phyloP scores from a whole-genome alignment of 306 rosid species.

The Lupinus albus region DNA sequence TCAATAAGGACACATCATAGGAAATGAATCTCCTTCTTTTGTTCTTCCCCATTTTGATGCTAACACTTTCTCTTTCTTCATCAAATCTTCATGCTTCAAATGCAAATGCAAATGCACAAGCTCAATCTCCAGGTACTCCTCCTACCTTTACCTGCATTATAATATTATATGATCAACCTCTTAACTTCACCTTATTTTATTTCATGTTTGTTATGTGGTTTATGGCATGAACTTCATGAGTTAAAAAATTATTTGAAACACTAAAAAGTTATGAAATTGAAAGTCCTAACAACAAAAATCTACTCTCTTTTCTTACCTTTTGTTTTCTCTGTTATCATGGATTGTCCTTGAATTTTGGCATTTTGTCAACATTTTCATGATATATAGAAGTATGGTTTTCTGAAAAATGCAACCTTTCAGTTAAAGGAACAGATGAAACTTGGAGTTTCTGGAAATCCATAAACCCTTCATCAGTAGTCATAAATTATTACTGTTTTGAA shows the following conservation, averaged over 20 bases:
- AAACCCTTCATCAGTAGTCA: constrained; percentile 25
- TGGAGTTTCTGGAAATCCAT: constrained; percentile 15
- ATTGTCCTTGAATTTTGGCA: constrained; percentile 12
- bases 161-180: background rate
- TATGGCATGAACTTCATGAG: constrained; percentile 24
- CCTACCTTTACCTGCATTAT: background rate
- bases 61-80: constrained; percentile 41
- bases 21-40: constrained; percentile 54
- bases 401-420: constrained; percentile 34
- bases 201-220: constrained; percentile 27
- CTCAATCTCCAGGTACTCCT: constrained; percentile 75
- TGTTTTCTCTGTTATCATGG: constrained; percentile 5
- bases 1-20: constrained; percentile 19
- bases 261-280: constrained; percentile 21
- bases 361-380: background rate
- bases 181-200: background rate
- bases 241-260: constrained; percentile 34
- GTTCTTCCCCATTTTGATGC: constrained; percentile 53
- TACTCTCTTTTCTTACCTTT: background rate
- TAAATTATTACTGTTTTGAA: constrained; percentile 28
- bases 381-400: constrained; percentile 28
- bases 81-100: constrained; percentile 50
- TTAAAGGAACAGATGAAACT: constrained; percentile 22
- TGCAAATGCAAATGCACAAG: constrained; percentile 55
- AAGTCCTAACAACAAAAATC: constrained; percentile 23